Evolutionary conservation across 1,139 yeast species (phyloP).

Genomic region (Torulaspora globosa): DNA sequence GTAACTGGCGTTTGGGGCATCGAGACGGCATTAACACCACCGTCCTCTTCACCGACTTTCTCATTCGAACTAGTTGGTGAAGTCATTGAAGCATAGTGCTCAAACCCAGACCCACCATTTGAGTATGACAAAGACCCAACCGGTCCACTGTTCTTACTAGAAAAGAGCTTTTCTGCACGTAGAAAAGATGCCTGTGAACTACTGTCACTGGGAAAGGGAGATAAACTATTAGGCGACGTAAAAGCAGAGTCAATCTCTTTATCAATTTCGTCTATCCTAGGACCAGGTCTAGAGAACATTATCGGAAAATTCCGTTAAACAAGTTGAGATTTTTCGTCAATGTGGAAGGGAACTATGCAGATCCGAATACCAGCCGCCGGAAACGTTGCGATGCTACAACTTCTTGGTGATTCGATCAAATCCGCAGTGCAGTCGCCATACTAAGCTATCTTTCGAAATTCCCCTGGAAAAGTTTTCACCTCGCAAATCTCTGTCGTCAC

Average conservation of each 20-base stretch:
- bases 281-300: constrained; percentile 8
- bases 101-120: constrained; percentile 5
- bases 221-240: constrained; percentile 17
- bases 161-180: constrained; percentile 13
- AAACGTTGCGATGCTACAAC: constrained; percentile 1
- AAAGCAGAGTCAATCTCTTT: constrained; percentile 15
- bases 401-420: constrained; percentile 4
- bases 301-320: constrained; percentile 2
- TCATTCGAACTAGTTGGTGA: constrained; percentile 5
- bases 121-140: constrained; percentile 2
- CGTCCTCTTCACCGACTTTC: neutral
- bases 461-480: constrained; percentile 24
- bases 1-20: constrained; percentile 13
- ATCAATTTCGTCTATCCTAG: constrained; percentile 9
- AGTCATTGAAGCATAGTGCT: constrained; percentile 9
- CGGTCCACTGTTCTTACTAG: constrained; percentile 6
- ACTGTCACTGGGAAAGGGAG: constrained; percentile 24
- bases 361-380: constrained; percentile 3
- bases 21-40: neutral
- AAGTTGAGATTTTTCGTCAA: neutral
- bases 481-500: neutral
- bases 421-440: neutral
- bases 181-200: constrained; percentile 12
- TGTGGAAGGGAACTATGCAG: neutral
- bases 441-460: constrained; percentile 16